Conservation (phyloP, 495 filamentous ascomycete genomes). For the Lasiosphaeris hirsuta region DNA sequence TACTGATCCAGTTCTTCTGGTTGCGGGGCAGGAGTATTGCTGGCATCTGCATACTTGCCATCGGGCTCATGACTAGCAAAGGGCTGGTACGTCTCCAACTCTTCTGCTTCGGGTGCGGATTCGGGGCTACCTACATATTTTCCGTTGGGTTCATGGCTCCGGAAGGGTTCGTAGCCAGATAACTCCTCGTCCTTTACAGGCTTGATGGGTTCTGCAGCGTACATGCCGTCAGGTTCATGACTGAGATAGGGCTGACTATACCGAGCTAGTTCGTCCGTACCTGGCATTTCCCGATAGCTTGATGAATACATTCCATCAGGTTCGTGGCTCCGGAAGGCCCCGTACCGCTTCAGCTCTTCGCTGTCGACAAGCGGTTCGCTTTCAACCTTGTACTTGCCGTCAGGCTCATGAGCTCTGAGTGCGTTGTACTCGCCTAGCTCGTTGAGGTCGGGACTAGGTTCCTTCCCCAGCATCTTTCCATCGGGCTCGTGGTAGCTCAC, state of each 20-base stretch:
- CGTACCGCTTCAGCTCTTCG: constrained; percentile 12
- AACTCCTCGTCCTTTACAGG: constrained; percentile 16
- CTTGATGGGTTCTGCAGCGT: constrained; percentile 1
- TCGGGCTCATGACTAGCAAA: constrained; percentile 33
- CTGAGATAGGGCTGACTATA: constrained; percentile 4
- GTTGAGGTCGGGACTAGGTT: constrained; percentile 7
- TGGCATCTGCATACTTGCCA: constrained; percentile 24
- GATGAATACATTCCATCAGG: constrained; percentile 18
- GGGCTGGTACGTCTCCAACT: constrained; percentile 28
- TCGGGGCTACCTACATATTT: constrained; percentile 25
- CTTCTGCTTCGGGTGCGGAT: constrained; percentile 15
- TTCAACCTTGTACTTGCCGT: constrained; percentile 22
- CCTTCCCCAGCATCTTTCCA: constrained; percentile 12
- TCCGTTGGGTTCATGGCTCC: constrained; percentile 33
- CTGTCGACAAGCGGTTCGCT: not conserved
- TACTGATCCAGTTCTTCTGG: constrained; percentile 8
- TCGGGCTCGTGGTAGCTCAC: constrained; percentile 26
- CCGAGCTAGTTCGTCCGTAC: not conserved
- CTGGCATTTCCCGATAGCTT: constrained; percentile 2
- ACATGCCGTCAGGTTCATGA: constrained; percentile 19
- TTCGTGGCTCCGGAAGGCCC: constrained; percentile 15
- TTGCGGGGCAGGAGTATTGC: not conserved
- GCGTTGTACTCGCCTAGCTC: constrained; percentile 23
- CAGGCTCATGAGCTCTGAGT: constrained; percentile 21
- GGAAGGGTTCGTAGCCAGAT: constrained; percentile 31